Evolutionary conservation across 495 filamentous ascomycete genomes (phyloP).

Genomic region (Penicilliopsis zonata): DNA sequence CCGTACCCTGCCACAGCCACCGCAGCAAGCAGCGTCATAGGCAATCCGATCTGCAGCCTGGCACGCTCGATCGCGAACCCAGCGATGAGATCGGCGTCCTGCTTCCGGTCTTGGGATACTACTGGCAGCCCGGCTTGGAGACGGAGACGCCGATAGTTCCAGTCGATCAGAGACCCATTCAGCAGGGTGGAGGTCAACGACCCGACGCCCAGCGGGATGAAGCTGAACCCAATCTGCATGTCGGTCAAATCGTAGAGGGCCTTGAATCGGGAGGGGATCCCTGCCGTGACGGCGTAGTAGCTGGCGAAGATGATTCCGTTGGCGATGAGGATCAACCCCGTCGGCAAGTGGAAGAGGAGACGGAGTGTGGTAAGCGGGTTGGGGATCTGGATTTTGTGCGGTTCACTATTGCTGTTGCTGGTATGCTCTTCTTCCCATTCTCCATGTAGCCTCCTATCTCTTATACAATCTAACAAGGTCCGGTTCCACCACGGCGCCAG

Average conservation of each 20-base stretch:
- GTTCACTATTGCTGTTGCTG: too few species aligned
- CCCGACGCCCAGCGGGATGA: slow-evolving; percentile 29
- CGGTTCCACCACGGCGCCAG: slow-evolving; percentile 9
- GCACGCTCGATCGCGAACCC: slow-evolving; percentile 34
- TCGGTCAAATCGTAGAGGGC: slow-evolving; percentile 18
- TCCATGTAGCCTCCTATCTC: background rate
- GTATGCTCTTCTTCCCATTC: background rate
- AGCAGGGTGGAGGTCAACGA: slow-evolving; percentile 63
- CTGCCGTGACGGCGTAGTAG: slow-evolving; percentile 24
- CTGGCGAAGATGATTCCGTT: slow-evolving; percentile 25
- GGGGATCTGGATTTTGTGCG: slow-evolving; percentile 9
- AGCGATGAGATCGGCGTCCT: slow-evolving; percentile 19
- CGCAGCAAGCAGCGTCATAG: slow-evolving; percentile 11
- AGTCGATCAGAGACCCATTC: slow-evolving; percentile 56
- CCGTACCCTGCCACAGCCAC: slow-evolving; percentile 9
- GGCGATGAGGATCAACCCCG: slow-evolving; percentile 37
- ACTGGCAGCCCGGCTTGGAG: slow-evolving; percentile 16
- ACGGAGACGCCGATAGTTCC: slow-evolving; percentile 30
- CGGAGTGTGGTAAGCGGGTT: slow-evolving; percentile 24
- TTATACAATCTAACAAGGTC: slow-evolving; percentile 5
- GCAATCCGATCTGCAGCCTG: slow-evolving; percentile 27
- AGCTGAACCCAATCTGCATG: slow-evolving; percentile 23
- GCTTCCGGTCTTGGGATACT: slow-evolving; percentile 27
- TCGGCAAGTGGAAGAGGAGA: slow-evolving; percentile 41
- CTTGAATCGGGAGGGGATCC: slow-evolving; percentile 17